Evolutionary conservation across 1,139 yeast species (phyloP).

Genomic region (Diutina scorzettiae): DNA sequence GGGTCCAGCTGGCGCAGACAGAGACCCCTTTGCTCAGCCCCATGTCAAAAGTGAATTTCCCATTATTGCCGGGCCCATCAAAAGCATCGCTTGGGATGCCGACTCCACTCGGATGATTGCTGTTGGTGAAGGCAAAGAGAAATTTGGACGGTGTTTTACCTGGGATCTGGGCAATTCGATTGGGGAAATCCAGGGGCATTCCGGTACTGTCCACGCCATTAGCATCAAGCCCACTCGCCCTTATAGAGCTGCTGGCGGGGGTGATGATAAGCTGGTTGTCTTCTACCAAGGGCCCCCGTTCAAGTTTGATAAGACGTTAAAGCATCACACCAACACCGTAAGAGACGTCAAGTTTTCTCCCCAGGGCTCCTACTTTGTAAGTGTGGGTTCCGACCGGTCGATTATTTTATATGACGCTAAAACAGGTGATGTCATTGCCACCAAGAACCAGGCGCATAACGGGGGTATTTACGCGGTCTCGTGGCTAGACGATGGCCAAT

Average conservation of each 20-base stretch:
- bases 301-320: constrained; percentile 61
- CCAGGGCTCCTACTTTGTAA: constrained; percentile 57
- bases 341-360: constrained; percentile 79
- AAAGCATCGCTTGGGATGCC: constrained; percentile 85
- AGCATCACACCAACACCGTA: constrained; percentile 68
- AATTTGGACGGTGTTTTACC: constrained; percentile 85
- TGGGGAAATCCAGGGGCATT: constrained; percentile 92
- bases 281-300: constrained; percentile 91
- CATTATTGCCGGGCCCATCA: constrained; percentile 72
- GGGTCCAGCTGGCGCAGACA: constrained; percentile 18
- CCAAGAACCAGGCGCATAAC: constrained; percentile 45
- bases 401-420: constrained; percentile 78
- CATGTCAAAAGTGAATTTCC: constrained; percentile 71
- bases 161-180: constrained; percentile 92
- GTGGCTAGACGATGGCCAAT: constrained; percentile 47
- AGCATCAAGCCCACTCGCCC: constrained; percentile 85
- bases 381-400: constrained; percentile 79
- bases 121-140: constrained; percentile 89
- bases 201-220: constrained; percentile 75
- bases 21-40: constrained; percentile 30
- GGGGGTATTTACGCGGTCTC: constrained; percentile 75
- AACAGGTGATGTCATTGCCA: constrained; percentile 60
- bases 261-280: constrained; percentile 78
- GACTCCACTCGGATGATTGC: constrained; percentile 81
- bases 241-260: constrained; percentile 84